Conservation (phyloP, 1,139 yeast genomes). For the Maudiozyma humilis region DNA sequence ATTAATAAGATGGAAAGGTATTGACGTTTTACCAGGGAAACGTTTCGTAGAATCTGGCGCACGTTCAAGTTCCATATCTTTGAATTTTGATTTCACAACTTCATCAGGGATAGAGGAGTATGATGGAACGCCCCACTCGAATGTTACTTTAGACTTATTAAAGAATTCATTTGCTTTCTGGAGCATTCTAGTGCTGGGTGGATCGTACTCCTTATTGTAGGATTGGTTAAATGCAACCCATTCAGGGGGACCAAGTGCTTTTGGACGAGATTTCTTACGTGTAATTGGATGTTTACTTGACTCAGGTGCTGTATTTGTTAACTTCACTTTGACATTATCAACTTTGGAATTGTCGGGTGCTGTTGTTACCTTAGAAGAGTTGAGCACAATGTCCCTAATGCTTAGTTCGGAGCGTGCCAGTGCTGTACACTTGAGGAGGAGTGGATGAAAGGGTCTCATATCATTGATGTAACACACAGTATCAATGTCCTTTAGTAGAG, state of each 20-base stretch:
- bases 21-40: slow-evolving; percentile 21
- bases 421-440: neutral
- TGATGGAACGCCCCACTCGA: slow-evolving; percentile 54
- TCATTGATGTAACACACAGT: too few species aligned
- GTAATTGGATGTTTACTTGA: too few species aligned
- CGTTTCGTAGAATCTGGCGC: slow-evolving; percentile 3
- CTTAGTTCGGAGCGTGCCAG: neutral
- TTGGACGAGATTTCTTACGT: too few species aligned
- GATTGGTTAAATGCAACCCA: slow-evolving; percentile 15
- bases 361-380: neutral
- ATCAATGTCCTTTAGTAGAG: too few species aligned
- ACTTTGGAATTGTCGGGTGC: too few species aligned
- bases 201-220: slow-evolving; percentile 22
- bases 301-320: too few species aligned
- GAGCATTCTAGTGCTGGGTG: slow-evolving; percentile 35
- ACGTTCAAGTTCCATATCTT: slow-evolving; percentile 5
- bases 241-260: too few species aligned
- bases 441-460: neutral
- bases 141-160: slow-evolving; percentile 36
- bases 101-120: slow-evolving; percentile 55
- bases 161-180: slow-evolving; percentile 36
- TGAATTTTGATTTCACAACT: slow-evolving; percentile 32
- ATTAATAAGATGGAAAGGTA: slow-evolving; percentile 22
- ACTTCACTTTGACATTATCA: too few species aligned
- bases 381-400: neutral